Percentiles rank a stretch among this genome's conserved stretches.
Evolutionary conservation across 345 rosid genomes (phyloP).

Genomic region (Gossypium stocksii): DNA sequence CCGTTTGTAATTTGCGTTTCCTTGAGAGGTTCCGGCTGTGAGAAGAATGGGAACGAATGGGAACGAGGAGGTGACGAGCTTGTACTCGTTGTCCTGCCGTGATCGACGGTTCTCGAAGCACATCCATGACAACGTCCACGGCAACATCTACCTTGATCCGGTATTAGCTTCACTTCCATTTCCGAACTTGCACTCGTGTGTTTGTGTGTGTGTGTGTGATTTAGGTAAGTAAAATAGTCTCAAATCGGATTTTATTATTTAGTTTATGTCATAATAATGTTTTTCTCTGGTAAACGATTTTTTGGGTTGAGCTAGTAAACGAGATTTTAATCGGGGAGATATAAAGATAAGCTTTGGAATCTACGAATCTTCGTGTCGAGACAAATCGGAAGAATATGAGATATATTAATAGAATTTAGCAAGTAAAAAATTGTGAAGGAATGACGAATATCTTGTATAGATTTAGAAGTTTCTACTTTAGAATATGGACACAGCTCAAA

Average conservation of each 20-base stretch:
- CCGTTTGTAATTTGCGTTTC: background rate
- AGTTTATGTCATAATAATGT: background rate
- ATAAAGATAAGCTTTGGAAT: background rate
- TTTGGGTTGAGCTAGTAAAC: background rate
- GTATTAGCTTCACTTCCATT: conserved; percentile 20
- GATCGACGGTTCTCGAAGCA: conserved; percentile 38
- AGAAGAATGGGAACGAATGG: conserved; percentile 7
- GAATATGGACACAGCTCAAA: background rate
- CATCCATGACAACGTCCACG: conserved; percentile 55
- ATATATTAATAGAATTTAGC: background rate
- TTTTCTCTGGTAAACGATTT: background rate
- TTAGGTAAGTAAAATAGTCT: background rate
- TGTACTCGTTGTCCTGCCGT: conserved; percentile 7
- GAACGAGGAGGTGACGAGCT: conserved; percentile 4
- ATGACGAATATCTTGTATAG: background rate
- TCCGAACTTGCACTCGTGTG: background rate
- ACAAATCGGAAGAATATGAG: background rate
- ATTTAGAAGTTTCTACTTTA: background rate
- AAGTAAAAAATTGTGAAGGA: background rate
- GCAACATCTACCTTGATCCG: conserved; percentile 49
- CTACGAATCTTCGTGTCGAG: background rate
- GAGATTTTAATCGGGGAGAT: background rate
- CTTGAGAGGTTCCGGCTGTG: background rate
- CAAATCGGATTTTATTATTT: background rate
- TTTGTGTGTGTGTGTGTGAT: background rate